phyloP scores from a whole-genome alignment of 208 protist genomes.

The Acanthamoeba triangularis region DNA sequence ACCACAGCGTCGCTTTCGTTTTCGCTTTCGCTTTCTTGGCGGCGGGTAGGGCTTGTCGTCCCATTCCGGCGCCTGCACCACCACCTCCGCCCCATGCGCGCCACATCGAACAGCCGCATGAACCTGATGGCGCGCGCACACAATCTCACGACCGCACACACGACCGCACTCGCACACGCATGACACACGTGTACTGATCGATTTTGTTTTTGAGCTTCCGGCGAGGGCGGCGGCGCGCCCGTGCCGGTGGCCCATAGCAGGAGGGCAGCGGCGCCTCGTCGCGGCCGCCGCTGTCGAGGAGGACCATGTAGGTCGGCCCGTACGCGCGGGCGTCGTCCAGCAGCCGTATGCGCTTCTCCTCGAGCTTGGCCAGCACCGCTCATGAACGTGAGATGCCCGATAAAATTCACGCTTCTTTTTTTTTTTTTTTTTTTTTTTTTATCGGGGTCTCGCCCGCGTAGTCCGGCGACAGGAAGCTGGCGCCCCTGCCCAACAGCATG shows the following conservation, averaged over 20 bases:
- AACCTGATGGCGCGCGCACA: not conserved
- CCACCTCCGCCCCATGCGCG: not conserved
- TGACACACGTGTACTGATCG: not conserved
- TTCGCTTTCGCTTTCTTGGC: too few relatives aligned
- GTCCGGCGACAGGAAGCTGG: slow-evolving; percentile 43
- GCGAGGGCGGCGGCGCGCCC: not conserved
- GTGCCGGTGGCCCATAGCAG: slow-evolving; percentile 2
- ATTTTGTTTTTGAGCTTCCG: slow-evolving; percentile 33
- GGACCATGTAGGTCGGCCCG: not conserved
- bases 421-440: too few relatives aligned
- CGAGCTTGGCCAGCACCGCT: not conserved
- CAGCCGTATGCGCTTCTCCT: not conserved
- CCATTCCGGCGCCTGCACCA: not conserved
- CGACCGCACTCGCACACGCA: not conserved
- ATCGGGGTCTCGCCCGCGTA: not conserved
- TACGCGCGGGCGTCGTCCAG: not conserved
- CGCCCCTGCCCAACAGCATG: slow-evolving; percentile 9
- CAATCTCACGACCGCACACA: not conserved
- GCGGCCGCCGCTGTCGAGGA: not conserved
- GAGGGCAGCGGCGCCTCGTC: not conserved
- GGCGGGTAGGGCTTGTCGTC: not conserved
- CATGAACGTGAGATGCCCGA: too few relatives aligned
- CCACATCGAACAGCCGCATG: not conserved
- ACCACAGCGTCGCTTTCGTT: too few relatives aligned
- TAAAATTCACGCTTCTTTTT: too few relatives aligned